These are phyloP conservation scores for Remersonia thermophila DNA, from an alignment of 2,329 filamentous ascomycete genomes.

Conservation along the genomic window DNA sequence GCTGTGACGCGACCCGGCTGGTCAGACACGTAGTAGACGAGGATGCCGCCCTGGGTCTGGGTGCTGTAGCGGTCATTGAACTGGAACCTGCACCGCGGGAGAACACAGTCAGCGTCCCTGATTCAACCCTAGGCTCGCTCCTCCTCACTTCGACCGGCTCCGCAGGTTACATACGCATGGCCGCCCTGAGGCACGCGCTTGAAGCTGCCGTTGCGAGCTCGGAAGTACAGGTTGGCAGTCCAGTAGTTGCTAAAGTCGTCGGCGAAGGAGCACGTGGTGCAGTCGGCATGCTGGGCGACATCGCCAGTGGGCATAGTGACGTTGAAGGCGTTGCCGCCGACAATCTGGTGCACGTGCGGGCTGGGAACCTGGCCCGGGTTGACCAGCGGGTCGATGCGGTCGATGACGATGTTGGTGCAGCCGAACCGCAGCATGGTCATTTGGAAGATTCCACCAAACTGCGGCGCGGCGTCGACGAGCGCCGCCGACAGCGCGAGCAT, in stretches of 20 bases:
- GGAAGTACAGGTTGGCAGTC: conserved; percentile 22
- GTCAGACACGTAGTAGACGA: conserved; percentile 35
- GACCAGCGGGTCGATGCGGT: conserved; percentile 25
- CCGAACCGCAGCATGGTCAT: conserved; percentile 20
- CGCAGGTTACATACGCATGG: conserved; percentile 36
- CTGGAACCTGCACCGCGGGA: conserved; percentile 20
- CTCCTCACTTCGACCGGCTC: no score
- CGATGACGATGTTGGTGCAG: conserved; percentile 38
- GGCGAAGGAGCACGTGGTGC: conserved; percentile 29
- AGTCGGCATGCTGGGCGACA: conserved; percentile 25
- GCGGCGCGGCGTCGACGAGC: conserved; percentile 20
- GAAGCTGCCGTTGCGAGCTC: conserved; percentile 24
- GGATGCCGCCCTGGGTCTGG: conserved; percentile 29
- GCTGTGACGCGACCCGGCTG: conserved; percentile 31
- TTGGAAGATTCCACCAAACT: conserved; percentile 13
- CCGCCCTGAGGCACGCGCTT: conserved; percentile 33
- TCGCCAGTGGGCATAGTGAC: conserved; percentile 28
- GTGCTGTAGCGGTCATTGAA: conserved; percentile 31
- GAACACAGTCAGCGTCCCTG: neutral
- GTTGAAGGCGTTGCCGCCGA: conserved; percentile 37
- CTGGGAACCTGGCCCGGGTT: conserved; percentile 35
- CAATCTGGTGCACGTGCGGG: conserved; percentile 44
- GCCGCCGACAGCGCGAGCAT: conserved; percentile 20
- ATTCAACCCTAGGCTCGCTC: no score
- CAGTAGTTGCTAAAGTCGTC: conserved; percentile 27